phyloP scores from a whole-genome alignment of 371 early-diverging fungal species.

The Mucor circinelloides region DNA sequence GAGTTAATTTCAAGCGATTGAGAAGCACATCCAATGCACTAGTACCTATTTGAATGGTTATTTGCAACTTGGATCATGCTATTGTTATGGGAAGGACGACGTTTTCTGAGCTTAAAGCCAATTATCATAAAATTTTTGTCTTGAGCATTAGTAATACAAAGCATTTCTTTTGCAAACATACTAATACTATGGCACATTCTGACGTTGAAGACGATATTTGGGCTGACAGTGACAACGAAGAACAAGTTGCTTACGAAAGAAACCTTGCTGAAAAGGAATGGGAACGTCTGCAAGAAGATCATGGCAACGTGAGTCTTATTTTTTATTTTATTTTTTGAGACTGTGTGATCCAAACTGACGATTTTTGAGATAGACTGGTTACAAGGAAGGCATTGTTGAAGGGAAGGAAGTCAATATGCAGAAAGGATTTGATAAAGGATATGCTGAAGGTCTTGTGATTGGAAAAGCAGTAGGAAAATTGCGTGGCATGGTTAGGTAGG shows the following conservation, averaged over 20 bases:
- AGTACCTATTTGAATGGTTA: too few relatives aligned
- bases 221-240: conserved; percentile 44
- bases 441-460: conserved; percentile 47
- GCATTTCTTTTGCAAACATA: background rate
- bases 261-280: conserved; percentile 57
- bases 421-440: conserved; percentile 65
- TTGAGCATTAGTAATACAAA: background rate
- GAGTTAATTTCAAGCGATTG: too few relatives aligned
- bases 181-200: background rate
- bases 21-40: too few relatives aligned
- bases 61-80: too few relatives aligned
- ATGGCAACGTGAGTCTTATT: conserved; percentile 54
- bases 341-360: background rate
- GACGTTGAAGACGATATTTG: conserved; percentile 48
- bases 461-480: conserved; percentile 53
- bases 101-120: background rate
- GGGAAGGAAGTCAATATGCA: conserved; percentile 68
- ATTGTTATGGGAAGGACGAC: too few relatives aligned
- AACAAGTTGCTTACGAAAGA: conserved; percentile 44
- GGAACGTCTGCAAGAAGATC: conserved; percentile 55
- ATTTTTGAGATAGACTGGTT: conserved; percentile 51
- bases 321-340: conserved; percentile 2
- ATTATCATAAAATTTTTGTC: background rate
- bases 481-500: conserved; percentile 56
- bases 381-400: conserved; percentile 66